phyloP scores from a whole-genome alignment of 495 filamentous ascomycete genomes.

The Xylaria curta region DNA sequence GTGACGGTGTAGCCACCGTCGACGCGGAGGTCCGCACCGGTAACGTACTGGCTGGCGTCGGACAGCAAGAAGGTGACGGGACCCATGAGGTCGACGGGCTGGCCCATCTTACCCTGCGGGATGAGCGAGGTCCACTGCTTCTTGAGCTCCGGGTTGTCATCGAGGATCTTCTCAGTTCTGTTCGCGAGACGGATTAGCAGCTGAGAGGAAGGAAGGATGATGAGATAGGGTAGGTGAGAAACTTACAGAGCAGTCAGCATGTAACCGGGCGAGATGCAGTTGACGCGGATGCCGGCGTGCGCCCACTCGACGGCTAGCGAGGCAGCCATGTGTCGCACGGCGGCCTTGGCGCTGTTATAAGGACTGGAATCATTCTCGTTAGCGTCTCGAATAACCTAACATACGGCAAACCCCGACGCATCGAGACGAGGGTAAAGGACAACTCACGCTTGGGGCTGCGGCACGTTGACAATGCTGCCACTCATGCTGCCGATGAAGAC shows the following conservation, averaged over 20 bases:
- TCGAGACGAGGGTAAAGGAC: background rate
- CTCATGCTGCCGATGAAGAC: slow-evolving; percentile 97
- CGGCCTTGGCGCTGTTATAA: slow-evolving; percentile 90
- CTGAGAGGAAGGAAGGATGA: background rate
- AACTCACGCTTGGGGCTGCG: slow-evolving; percentile 80
- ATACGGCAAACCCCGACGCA: background rate
- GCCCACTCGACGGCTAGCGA: slow-evolving; percentile 92
- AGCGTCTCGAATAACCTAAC: slow-evolving; percentile 17
- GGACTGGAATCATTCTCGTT: slow-evolving; percentile 52
- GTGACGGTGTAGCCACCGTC: slow-evolving; percentile 92
- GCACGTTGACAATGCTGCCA: slow-evolving; percentile 89
- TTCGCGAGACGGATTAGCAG: slow-evolving; percentile 21
- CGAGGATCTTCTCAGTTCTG: slow-evolving; percentile 91
- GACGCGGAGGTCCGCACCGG: slow-evolving; percentile 86
- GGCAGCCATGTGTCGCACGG: slow-evolving; percentile 80
- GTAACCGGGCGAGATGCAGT: slow-evolving; percentile 90
- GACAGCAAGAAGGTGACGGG: slow-evolving; percentile 88
- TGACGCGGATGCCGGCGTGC: slow-evolving; percentile 80
- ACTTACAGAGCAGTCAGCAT: slow-evolving; percentile 91
- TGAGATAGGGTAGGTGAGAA: slow-evolving; percentile 3
- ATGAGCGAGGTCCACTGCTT: slow-evolving; percentile 90
- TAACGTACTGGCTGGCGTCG: slow-evolving; percentile 86
- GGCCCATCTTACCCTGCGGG: slow-evolving; percentile 89
- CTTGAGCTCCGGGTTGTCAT: slow-evolving; percentile 87
- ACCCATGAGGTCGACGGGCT: slow-evolving; percentile 91